These are phyloP conservation scores for Mortierella sp. DNA, from an alignment of 371 early-diverging fungal species.

Conservation along the genomic window DNA sequence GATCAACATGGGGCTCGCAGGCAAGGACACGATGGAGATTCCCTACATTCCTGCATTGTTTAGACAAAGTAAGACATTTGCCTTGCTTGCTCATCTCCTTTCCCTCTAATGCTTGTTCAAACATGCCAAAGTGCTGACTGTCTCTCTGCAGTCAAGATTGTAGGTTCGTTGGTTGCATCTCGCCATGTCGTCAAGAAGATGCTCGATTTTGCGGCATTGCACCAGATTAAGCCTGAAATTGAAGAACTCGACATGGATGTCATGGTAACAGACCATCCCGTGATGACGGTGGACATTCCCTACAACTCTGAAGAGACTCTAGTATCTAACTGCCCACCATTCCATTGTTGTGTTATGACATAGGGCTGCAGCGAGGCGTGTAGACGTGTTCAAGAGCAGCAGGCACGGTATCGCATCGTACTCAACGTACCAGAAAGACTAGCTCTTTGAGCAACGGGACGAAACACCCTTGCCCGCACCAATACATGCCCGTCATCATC, in stretches of 20 bases:
- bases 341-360: too few species aligned
- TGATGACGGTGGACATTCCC: too few species aligned
- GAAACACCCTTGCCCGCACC: too few species aligned
- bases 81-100: neutral
- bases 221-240: conserved; percentile 61
- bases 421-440: conserved; percentile 28
- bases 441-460: conserved; percentile 2
- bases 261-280: too few species aligned
- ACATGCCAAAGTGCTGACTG: neutral
- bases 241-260: conserved; percentile 54
- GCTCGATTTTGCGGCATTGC: conserved; percentile 63
- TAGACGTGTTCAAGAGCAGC: conserved; percentile 29
- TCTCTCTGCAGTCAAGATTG: conserved; percentile 37
- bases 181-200: conserved; percentile 56
- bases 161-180: conserved; percentile 60
- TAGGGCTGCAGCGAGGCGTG: conserved; percentile 42
- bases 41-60: conserved; percentile 48
- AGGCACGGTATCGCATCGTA: conserved; percentile 37
- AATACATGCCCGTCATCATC: too few species aligned
- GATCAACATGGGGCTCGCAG: conserved; percentile 64
- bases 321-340: too few species aligned
- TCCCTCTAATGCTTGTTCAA: neutral
- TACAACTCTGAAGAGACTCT: too few species aligned
- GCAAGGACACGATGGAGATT: conserved; percentile 41
- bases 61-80: conserved; percentile 26